Evolutionary conservation across 805 yeast species (phyloP).

Genomic region (Ogataea neopini): DNA sequence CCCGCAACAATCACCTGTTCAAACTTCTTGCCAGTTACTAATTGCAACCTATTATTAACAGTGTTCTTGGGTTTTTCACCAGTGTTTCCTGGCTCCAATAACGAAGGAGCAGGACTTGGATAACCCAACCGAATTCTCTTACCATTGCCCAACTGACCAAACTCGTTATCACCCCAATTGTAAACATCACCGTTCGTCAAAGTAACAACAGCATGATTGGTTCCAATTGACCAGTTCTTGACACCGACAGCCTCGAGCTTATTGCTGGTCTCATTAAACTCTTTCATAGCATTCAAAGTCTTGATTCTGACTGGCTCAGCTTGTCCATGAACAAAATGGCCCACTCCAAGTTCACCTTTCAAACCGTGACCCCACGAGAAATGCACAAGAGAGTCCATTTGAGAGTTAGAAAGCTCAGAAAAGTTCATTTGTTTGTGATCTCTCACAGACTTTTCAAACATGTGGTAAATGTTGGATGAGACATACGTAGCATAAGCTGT

Average conservation of each 20-base stretch:
- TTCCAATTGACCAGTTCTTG: slow-evolving; percentile 58
- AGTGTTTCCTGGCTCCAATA: slow-evolving; percentile 53
- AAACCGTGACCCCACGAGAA: slow-evolving; percentile 83
- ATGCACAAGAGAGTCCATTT: slow-evolving; percentile 36
- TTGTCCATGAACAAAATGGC: slow-evolving; percentile 72
- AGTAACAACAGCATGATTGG: slow-evolving; percentile 62
- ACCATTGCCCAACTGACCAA: slow-evolving; percentile 85
- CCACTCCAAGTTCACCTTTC: slow-evolving; percentile 83
- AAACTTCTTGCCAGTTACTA: slow-evolving; percentile 36
- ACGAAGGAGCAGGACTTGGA: slow-evolving; percentile 55
- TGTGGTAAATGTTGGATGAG: slow-evolving; percentile 36
- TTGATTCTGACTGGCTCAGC: slow-evolving; percentile 62
- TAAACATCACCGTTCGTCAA: slow-evolving; percentile 64
- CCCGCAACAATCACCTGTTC: slow-evolving; percentile 68
- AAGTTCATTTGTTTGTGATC: slow-evolving; percentile 16
- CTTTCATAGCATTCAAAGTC: slow-evolving; percentile 47
- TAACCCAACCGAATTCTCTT: slow-evolving; percentile 57
- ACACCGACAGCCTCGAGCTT: slow-evolving; percentile 48
- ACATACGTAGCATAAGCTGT: slow-evolving; percentile 54
- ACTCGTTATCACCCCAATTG: slow-evolving; percentile 82
- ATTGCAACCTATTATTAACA: slow-evolving; percentile 46
- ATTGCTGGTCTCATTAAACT: slow-evolving; percentile 51
- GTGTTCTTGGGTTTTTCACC: slow-evolving; percentile 34
- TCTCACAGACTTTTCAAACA: slow-evolving; percentile 35
- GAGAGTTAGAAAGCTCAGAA: slow-evolving; percentile 23